These are phyloP conservation scores for Eucalyptus victrix DNA, from an alignment of 345 rosid species.

Conservation along the genomic window DNA sequence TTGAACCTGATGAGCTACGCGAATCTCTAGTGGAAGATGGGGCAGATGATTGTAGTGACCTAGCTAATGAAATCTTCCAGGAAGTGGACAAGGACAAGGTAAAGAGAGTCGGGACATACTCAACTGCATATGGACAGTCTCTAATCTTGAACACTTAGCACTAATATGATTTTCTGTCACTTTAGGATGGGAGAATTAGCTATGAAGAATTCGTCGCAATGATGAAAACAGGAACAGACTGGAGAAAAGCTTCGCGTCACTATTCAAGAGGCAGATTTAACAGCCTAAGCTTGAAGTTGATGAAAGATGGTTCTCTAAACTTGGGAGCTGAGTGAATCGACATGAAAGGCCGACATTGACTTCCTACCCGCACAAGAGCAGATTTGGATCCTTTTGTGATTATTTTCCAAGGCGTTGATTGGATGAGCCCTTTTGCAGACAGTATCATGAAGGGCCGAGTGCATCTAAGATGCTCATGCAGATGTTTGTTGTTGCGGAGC, in stretches of 20 bases:
- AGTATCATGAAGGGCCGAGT: neutral
- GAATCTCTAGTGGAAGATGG: conserved; percentile 95
- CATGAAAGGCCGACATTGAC: neutral
- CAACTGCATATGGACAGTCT: neutral
- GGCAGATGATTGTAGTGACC: conserved; percentile 79
- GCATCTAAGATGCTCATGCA: neutral
- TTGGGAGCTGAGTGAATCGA: conserved; percentile 45
- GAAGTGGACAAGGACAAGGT: conserved; percentile 99
- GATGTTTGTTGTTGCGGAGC: neutral
- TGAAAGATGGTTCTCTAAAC: conserved; percentile 95
- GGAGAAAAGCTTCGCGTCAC: conserved; percentile 99
- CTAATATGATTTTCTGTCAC: neutral
- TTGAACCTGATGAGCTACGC: conserved; percentile 85
- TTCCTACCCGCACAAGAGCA: neutral
- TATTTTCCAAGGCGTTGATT: neutral
- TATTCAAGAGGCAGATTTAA: conserved; percentile 99
- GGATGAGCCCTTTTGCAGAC: neutral
- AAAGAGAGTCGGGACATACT: neutral
- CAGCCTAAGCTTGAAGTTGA: conserved; percentile 91
- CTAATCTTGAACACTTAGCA: neutral
- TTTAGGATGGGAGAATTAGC: conserved; percentile 95
- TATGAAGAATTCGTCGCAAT: conserved; percentile 94
- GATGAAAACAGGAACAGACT: conserved; percentile 99
- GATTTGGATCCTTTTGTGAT: neutral
- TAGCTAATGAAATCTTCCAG: conserved; percentile 96